Evolutionary conservation across 495 filamentous ascomycete genomes (phyloP), one percentile per base, ranked within the genome.

Genomic region (Oleoguttula mirabilis): DNA sequence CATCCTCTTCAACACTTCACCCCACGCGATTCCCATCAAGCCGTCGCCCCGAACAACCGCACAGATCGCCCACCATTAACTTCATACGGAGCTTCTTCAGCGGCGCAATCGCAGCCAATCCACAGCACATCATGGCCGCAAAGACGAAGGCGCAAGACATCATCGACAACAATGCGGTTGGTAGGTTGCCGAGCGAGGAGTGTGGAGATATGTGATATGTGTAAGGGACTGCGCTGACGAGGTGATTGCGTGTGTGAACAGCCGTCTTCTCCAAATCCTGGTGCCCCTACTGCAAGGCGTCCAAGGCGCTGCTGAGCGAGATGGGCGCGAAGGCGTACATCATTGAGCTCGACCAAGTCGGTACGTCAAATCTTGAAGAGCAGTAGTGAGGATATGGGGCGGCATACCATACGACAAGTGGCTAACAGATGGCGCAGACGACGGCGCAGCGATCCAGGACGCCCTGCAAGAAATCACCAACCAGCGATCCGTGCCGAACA

Each of bases 261-360:
- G 84, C 88, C 47, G 82, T 98, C 51, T 98, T 98, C 74, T 83
- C 76, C 60, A 99, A 99, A 67, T 84, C 80, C 11, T 94, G 82
- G 66, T 99, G 90, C 73, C 88, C 88, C n/a, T 88, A 93, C 75
- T 96, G 88, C 71, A 66, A 59, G 22, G 71, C 86, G 40, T 75
- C 77, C 49, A 95, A 95, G 76, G 38, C 61, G 8, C 67, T 85
- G 27, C 69, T 99, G 52, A 70, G 65, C 51, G 64, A 76, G 27
- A 35, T 74, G 44, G 75, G 76, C 50, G 87, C 84, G 32, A 84
- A 86, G 56, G 84, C 74, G 62, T 76, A 70, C 52, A 48, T 66
- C 22, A 66, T 94, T 30, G 90, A 98, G 69, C 66, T 98, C 45
- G 88, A 98, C 66, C 66, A 86, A 69, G 71, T 81, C 51, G 71